Conservation (phyloP, 1,139 yeast genomes). For the Saccharomyces hybrid region DNA sequence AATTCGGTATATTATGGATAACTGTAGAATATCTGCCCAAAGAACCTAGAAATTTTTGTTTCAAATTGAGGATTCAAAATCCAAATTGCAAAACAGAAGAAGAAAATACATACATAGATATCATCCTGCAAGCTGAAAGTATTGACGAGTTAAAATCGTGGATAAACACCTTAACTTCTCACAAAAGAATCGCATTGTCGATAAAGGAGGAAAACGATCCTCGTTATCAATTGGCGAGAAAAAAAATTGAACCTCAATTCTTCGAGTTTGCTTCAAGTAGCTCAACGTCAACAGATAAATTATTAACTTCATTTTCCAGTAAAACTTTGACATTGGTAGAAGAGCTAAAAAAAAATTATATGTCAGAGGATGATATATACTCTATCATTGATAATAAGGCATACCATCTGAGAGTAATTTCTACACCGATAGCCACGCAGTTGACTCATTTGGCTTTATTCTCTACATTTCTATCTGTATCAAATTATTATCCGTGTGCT, state of each 20-base stretch:
- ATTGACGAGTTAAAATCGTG: slow-evolving; percentile 63
- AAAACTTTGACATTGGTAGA: slow-evolving; percentile 16
- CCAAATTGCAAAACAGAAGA: slow-evolving; percentile 6
- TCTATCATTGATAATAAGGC: slow-evolving; percentile 9
- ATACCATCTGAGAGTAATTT: slow-evolving; percentile 24
- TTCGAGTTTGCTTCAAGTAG: slow-evolving; percentile 68
- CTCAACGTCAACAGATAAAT: slow-evolving; percentile 44
- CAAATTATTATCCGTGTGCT: slow-evolving; percentile 67
- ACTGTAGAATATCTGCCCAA: slow-evolving; percentile 52
- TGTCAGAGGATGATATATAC: slow-evolving; percentile 7
- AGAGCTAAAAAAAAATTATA: slow-evolving; percentile 5
- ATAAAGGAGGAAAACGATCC: slow-evolving; percentile 32
- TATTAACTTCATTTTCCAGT: slow-evolving; percentile 34
- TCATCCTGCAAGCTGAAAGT: slow-evolving; percentile 72
- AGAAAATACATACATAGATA: slow-evolving; percentile 10
- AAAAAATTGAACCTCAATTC: slow-evolving; percentile 62
- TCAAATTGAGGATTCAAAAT: slow-evolving; percentile 67
- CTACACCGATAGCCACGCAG: slow-evolving; percentile 68
- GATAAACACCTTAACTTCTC: slow-evolving; percentile 63
- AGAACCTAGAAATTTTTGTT: slow-evolving; percentile 76
- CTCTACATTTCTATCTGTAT: slow-evolving; percentile 44
- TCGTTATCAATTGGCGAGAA: slow-evolving; percentile 45
- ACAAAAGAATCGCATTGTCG: slow-evolving; percentile 43
- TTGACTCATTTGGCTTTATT: slow-evolving; percentile 61
- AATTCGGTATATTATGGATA: slow-evolving; percentile 69